A percentile compares a stretch with the other conserved stretches of the same genome.
These are phyloP conservation scores for Beauveria medogensis DNA, from an alignment of 2,329 filamentous ascomycete genomes.

Conservation along the genomic window DNA sequence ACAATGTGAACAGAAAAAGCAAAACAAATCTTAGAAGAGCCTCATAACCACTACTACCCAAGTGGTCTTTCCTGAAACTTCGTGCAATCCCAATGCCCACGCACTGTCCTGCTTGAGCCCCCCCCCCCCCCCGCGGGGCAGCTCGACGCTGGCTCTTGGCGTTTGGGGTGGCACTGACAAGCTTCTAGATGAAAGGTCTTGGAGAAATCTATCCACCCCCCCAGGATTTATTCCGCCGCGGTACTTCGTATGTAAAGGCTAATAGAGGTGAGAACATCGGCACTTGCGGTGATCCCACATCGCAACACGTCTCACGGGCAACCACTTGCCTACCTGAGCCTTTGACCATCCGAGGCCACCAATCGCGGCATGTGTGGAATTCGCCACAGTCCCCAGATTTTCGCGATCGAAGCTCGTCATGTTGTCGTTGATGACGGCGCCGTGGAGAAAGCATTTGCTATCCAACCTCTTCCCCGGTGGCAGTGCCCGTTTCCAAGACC, in stretches of 20 bases:
- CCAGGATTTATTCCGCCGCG: conserved; percentile 18
- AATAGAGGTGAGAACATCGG: conserved; percentile 19
- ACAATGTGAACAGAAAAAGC: background rate
- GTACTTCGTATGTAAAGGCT: conserved; percentile 19
- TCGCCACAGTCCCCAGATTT: conserved; percentile 31
- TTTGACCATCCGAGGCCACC: conserved; percentile 32
- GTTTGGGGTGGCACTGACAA: conserved; percentile 14
- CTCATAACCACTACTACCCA: background rate
- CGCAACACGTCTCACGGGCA: conserved; percentile 25
- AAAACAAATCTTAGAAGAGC: conserved; percentile 1
- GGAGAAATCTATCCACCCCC: conserved; percentile 21
- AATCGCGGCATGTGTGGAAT: conserved; percentile 37
- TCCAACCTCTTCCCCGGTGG: conserved; percentile 44
- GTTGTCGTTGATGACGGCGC: conserved; percentile 33
- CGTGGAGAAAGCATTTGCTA: conserved; percentile 32
- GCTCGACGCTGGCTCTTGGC: background rate
- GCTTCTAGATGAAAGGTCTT: conserved; percentile 14
- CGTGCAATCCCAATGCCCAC: background rate
- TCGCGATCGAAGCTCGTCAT: conserved; percentile 37
- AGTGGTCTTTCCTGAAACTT: background rate
- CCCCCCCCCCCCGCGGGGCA: background rate
- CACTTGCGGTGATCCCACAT: conserved; percentile 28
- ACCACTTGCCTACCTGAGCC: conserved; percentile 32
- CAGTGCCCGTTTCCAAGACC: too few relatives aligned
- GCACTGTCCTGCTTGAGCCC: background rate